Evolutionary conservation across 352 stramenopile species (phyloP), one percentile per base, ranked within the genome.

Genomic region (Phytophthora hibernalis): DNA sequence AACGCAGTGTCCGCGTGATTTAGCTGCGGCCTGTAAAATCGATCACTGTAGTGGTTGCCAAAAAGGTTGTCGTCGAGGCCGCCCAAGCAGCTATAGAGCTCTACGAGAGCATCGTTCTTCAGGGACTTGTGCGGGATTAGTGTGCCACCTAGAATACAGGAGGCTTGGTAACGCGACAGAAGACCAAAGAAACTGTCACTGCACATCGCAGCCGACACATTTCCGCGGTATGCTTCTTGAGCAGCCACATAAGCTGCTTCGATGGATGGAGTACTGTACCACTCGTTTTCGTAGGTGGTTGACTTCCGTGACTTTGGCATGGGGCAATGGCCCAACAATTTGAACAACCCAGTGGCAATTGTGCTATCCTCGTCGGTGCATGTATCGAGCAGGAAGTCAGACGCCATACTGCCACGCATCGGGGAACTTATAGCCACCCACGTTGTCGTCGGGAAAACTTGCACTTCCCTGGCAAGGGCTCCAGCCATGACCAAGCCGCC

Each of bases 1-100:
- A 87, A 84, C 3, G 75, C 61, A 7, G 62, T 79, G 61, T 87
- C 78, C 10, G 56, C 38, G 54, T 87, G 78, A 42, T 87, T 84
- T 30, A 87, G 33, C 16, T 71, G 49, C 2, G 65, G 59, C 24
- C 68, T 58, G 61, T 84, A 84, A 64, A 68, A 76, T 7, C 16
- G 31, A 62, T 68, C 64, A 4, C 26, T 22, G 45, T 78, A 78
- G 26, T 52, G 55, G 20, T 35, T 68, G 4, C 54, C 60, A 18
- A 87, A 83, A 7, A 51, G 35, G 35, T 35, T 35, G 13, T 33
- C 20, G n/a, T 73, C 58, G 0, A 85, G 50, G 0, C 68, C 70
- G 5, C 38, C 66, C 10, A 60, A 21, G 26, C 74, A 83, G 58
- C 77, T 86, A 15, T 80, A 30, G 31, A 74, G 82, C 48, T 85